Evolutionary conservation across 164 flowering plant genomes (phyloP), one percentile per base, ranked within the genome.

Genomic region (Vitis vinifera): DNA sequence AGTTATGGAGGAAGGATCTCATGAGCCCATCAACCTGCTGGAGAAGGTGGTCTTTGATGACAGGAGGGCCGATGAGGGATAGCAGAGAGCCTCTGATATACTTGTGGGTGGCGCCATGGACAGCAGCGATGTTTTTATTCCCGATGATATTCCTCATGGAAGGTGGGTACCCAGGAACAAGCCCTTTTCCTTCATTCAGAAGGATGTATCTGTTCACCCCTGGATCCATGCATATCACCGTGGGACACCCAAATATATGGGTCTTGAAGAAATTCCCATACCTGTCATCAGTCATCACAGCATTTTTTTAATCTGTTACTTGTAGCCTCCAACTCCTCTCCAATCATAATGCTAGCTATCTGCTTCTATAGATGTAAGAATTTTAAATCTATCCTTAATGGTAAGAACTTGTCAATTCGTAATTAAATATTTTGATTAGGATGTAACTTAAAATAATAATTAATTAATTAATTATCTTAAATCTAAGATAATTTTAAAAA

Each of bases 121-220:
- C 95, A 52, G 86, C 86, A 5, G 86, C 90, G 49, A 90, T 82
- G 78, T 90, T 90, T 68, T 66, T 56, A 68, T 77, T 75, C 4
- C 95, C 95, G 52, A 90, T 68, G n/a, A 88, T 84, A 68, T 84
- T 86, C 44, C 83, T 27, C 87, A 84, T 84, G 59, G 92, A 87
- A 62, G 83, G 80, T 11, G 95, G 95, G 74, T 90, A 90, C 0
- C 95, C 95, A 30, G 95, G 89, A 67, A 90, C 77, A 44, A 90
- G 70, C 13, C 95, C 95, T 76, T 86, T 88, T 31, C 75, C 78
- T 79, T 90, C 95, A 72, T 87, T 90, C 83, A 86, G 7, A 10
- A 90, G 83, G n/a, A 90, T 87, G 78, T 77, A 84, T 77, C 87
- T 80, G 82, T 88, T 90, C 29, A 86, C 70, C 71, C 84, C 92